phyloP scores from a whole-genome alignment of 495 filamentous ascomycete species.

The Penicillium pulvis region DNA sequence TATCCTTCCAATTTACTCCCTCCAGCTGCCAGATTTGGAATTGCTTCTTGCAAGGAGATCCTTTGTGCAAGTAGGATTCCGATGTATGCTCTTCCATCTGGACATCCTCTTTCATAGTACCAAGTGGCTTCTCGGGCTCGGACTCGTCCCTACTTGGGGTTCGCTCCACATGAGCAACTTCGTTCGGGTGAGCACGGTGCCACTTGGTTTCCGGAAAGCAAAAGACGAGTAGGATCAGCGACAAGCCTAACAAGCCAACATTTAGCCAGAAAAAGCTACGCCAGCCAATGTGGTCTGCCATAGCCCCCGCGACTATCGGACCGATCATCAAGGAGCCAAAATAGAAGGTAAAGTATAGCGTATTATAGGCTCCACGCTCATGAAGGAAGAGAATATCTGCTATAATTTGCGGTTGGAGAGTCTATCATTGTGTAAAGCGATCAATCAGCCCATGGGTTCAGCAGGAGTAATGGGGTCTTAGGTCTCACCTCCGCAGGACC shows the following conservation, averaged over 20 bases:
- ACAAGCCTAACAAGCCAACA: slow-evolving; percentile 48
- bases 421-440: slow-evolving; percentile 31
- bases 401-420: slow-evolving; percentile 63
- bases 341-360: slow-evolving; percentile 61
- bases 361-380: slow-evolving; percentile 66
- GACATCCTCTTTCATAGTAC: slow-evolving; percentile 23
- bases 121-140: slow-evolving; percentile 22
- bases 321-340: slow-evolving; percentile 51
- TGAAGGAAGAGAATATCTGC: slow-evolving; percentile 69
- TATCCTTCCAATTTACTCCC: slow-evolving; percentile 39
- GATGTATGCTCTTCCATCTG: slow-evolving; percentile 17
- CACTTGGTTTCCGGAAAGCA: slow-evolving; percentile 65
- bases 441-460: too few species aligned
- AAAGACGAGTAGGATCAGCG: slow-evolving; percentile 52
- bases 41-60: slow-evolving; percentile 54
- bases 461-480: too few species aligned
- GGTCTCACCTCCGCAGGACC: slow-evolving; percentile 44
- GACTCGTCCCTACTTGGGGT: slow-evolving; percentile 2
- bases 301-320: slow-evolving; percentile 60
- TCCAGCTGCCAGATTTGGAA: slow-evolving; percentile 54
- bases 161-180: slow-evolving; percentile 1
- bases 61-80: slow-evolving; percentile 47
- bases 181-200: slow-evolving; percentile 43
- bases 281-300: slow-evolving; percentile 59
- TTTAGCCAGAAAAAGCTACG: slow-evolving; percentile 61